A percentile compares a stretch with the other conserved stretches of the same genome.
Evolutionary conservation across 768 basidiomycete species (phyloP).

Genomic region (Kwoniella europaea): DNA sequence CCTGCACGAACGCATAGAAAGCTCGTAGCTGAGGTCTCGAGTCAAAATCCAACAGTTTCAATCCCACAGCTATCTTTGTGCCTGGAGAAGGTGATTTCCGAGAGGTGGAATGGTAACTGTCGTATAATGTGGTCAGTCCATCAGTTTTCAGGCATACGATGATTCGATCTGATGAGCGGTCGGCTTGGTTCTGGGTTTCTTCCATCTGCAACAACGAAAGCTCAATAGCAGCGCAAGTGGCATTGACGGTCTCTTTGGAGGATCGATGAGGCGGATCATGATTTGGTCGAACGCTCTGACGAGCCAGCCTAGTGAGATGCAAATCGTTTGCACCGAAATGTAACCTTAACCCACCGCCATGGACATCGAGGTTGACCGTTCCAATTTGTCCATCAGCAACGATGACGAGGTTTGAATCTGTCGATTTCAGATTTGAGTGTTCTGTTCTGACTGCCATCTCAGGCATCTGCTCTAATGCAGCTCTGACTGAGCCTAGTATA

Average conservation of each 20-base stretch:
- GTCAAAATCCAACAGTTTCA: slow-evolving; percentile 32
- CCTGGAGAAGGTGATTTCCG: not conserved
- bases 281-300: slow-evolving; percentile 1
- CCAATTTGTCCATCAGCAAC: slow-evolving; percentile 8
- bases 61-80: slow-evolving; percentile 23
- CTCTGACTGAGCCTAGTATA: slow-evolving; percentile 6
- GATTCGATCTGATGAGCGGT: slow-evolving; percentile 10
- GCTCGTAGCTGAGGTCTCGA: slow-evolving; percentile 39
- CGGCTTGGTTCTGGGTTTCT: not conserved
- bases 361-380: slow-evolving; percentile 9
- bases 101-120: slow-evolving; percentile 6
- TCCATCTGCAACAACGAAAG: slow-evolving; percentile 9
- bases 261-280: not conserved
- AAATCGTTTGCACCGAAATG: slow-evolving; percentile 3
- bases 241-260: slow-evolving; percentile 4
- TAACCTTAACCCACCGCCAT: slow-evolving; percentile 13
- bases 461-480: slow-evolving; percentile 4
- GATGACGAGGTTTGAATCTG: not conserved
- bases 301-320: not conserved
- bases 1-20: slow-evolving; percentile 37
- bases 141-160: slow-evolving; percentile 16
- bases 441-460: not conserved
- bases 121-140: not conserved
- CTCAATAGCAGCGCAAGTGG: slow-evolving; percentile 4
- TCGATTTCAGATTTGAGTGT: not conserved